These are phyloP conservation scores for Orobanche coerulescens DNA, from an alignment of 257 asterid species.

Conservation along the genomic window DNA sequence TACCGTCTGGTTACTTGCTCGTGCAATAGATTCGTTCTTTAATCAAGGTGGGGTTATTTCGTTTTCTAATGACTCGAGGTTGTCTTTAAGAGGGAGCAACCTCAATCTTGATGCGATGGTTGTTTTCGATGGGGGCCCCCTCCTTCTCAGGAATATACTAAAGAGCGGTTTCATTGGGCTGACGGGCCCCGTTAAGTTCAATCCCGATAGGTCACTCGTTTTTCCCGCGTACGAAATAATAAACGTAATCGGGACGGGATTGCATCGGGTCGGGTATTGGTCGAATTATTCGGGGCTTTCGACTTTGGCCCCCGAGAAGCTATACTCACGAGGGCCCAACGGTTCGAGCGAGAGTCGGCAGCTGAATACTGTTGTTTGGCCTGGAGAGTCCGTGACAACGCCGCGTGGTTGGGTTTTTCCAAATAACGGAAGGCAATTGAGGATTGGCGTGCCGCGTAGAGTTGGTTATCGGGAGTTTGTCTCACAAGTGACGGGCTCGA, in stretches of 20 bases:
- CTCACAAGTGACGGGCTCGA: constrained; percentile 57
- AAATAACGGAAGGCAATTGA: constrained; percentile 62
- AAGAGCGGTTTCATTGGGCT: constrained; percentile 62
- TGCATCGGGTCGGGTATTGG: constrained; percentile 79
- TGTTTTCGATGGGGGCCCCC: constrained; percentile 74
- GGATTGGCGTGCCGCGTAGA: constrained; percentile 79
- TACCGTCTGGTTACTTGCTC: constrained; percentile 78
- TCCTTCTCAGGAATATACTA: constrained; percentile 45
- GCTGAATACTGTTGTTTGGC: constrained; percentile 73
- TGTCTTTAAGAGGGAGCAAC: constrained; percentile 36
- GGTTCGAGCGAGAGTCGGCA: constrained; percentile 44
- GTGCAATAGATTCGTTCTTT: constrained; percentile 62
- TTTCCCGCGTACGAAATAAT: constrained; percentile 70
- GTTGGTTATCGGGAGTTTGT: constrained; percentile 70
- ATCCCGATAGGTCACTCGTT: constrained; percentile 42
- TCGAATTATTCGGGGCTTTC: constrained; percentile 74
- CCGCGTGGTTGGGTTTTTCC: constrained; percentile 99
- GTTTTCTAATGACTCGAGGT: constrained; percentile 54
- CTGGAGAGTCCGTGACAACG: constrained; percentile 54
- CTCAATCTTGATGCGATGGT: constrained; percentile 65
- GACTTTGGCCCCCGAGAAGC: constrained; percentile 52
- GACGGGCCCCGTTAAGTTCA: constrained; percentile 65
- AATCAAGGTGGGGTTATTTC: constrained; percentile 64
- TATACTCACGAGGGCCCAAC: constrained; percentile 39
- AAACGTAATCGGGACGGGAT: constrained; percentile 75